Percentiles rank a stretch among this genome's conserved stretches.
Evolutionary conservation across 2,329 filamentous ascomycete genomes (phyloP).

Genomic region (Colletotrichum phormii): DNA sequence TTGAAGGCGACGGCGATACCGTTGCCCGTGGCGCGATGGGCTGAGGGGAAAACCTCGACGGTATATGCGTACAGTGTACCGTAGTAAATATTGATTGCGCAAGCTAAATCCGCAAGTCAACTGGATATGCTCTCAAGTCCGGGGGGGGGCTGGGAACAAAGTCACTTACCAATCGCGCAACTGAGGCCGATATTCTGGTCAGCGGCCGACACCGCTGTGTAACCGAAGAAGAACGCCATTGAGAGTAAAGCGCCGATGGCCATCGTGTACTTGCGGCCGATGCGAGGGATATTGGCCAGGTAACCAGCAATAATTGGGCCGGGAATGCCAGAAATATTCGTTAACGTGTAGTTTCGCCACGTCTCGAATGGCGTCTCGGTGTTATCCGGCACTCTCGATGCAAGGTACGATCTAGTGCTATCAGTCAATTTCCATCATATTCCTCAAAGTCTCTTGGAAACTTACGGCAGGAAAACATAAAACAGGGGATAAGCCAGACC

Average conservation of each 20-base stretch:
- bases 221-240: slow-evolving; percentile 80
- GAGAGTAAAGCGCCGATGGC: slow-evolving; percentile 74
- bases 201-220: slow-evolving; percentile 73
- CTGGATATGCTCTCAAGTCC: background rate
- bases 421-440: background rate
- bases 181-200: slow-evolving; percentile 75
- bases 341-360: slow-evolving; percentile 80
- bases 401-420: slow-evolving; percentile 18
- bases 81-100: slow-evolving; percentile 79
- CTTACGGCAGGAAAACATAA: slow-evolving; percentile 76
- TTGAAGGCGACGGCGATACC: slow-evolving; percentile 79
- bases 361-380: slow-evolving; percentile 52
- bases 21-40: slow-evolving; percentile 80
- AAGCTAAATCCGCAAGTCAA: slow-evolving; percentile 55
- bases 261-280: slow-evolving; percentile 75
- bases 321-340: slow-evolving; percentile 74
- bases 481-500: slow-evolving; percentile 81
- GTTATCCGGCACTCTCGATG: slow-evolving; percentile 16
- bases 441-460: slow-evolving; percentile 4
- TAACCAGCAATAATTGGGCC: slow-evolving; percentile 77
- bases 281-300: slow-evolving; percentile 68
- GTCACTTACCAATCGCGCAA: slow-evolving; percentile 60
- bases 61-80: slow-evolving; percentile 75
- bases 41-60: slow-evolving; percentile 72
- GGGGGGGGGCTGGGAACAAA: background rate